Conservation (phyloP, 495 filamentous ascomycete species). For the Cryomyces minteri region DNA sequence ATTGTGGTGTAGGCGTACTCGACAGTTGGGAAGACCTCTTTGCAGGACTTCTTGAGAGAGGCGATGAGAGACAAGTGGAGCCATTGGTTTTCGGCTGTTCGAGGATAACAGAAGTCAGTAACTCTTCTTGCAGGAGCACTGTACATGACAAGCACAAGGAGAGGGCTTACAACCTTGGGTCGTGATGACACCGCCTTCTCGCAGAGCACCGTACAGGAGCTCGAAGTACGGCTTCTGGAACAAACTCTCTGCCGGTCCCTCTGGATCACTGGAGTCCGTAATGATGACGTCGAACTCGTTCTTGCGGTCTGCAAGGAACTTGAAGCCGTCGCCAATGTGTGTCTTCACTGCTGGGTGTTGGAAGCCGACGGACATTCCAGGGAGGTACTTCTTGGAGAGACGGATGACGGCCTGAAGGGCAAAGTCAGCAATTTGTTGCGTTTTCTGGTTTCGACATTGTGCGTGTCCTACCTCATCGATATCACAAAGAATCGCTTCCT, state of each 20-base stretch:
- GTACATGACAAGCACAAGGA: conserved; percentile 28
- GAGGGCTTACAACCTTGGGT: conserved; percentile 98
- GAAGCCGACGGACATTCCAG: conserved; percentile 83
- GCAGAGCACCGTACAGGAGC: conserved; percentile 70
- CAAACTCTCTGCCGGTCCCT: conserved; percentile 84
- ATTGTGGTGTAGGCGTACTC: conserved; percentile 99
- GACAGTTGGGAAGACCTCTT: conserved; percentile 88
- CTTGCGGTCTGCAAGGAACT: conserved; percentile 83
- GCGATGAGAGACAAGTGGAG: conserved; percentile 83
- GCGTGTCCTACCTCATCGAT: conserved; percentile 66
- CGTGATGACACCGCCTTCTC: conserved; percentile 93
- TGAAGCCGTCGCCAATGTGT: conserved; percentile 92
- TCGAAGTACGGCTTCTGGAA: conserved; percentile 99
- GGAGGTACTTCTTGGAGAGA: conserved; percentile 95
- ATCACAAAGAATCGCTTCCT: conserved; percentile 91
- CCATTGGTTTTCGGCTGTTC: conserved; percentile 94
- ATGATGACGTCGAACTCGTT: conserved; percentile 99
- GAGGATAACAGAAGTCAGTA: conserved; percentile 2
- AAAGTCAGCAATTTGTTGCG: no score
- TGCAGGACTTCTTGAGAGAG: conserved; percentile 86
- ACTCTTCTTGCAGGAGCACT: not conserved
- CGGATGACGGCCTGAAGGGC: conserved; percentile 70
- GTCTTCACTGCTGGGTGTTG: conserved; percentile 80
- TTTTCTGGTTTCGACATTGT: not conserved
- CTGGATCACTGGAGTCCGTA: conserved; percentile 93